These are phyloP conservation scores for Deakozyma indianensis DNA, from an alignment of 805 yeast species.

Conservation along the genomic window DNA sequence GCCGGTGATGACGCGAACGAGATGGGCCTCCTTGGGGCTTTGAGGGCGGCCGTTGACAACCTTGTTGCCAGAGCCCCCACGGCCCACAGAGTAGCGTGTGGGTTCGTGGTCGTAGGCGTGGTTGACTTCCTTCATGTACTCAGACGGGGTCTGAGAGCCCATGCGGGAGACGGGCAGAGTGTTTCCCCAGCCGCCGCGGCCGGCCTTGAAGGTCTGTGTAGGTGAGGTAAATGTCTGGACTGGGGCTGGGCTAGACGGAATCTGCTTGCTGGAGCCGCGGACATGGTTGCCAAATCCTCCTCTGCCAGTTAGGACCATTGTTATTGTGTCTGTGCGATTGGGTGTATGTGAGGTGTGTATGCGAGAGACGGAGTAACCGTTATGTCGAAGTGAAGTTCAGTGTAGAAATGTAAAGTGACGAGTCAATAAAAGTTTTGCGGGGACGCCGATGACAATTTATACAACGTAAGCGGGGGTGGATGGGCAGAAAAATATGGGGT, in stretches of 20 bases:
- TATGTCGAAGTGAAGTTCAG: no score
- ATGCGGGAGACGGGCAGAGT: conserved; percentile 17
- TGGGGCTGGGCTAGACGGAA: conserved; percentile 20
- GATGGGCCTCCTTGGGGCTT: not conserved
- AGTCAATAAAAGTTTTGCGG: no score
- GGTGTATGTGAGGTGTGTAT: no score
- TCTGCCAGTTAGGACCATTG: conserved; percentile 19
- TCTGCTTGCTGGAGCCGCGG: conserved; percentile 5
- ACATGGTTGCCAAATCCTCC: conserved; percentile 20
- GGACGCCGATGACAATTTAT: no score
- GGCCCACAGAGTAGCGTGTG: conserved; percentile 20
- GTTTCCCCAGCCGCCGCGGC: conserved; percentile 27
- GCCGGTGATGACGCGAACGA: not conserved
- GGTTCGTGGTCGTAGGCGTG: conserved; percentile 19
- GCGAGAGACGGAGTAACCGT: no score
- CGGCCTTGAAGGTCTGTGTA: conserved; percentile 19
- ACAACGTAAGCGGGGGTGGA: no score
- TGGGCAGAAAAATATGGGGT: no score
- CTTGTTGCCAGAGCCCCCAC: conserved; percentile 25
- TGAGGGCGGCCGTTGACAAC: conserved; percentile 5
- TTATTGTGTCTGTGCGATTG: no score
- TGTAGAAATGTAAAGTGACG: no score
- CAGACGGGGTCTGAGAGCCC: conserved; percentile 18
- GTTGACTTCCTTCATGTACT: conserved; percentile 21
- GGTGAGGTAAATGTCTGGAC: conserved; percentile 22